These are phyloP conservation scores for Trypanosoma avium DNA, from an alignment of 208 protist species.

Conservation along the genomic window DNA sequence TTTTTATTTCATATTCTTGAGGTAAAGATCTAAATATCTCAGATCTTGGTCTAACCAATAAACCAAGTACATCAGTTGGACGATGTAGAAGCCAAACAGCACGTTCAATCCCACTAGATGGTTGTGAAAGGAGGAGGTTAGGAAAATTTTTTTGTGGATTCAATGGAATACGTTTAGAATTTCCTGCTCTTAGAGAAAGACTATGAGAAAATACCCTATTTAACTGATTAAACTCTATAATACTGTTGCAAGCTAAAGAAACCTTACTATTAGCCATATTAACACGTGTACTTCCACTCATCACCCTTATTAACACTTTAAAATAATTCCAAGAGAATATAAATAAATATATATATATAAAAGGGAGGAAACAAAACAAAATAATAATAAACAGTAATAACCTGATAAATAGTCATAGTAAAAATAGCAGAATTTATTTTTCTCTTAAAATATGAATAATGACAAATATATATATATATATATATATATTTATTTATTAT, in stretches of 20 bases:
- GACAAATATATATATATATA: background rate
- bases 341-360: too few species aligned
- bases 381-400: background rate
- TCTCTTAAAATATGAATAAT: background rate
- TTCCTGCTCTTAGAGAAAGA: background rate
- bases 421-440: background rate
- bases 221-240: too few species aligned
- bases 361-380: background rate
- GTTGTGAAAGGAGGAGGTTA: constrained; percentile 23
- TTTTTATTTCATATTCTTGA: background rate
- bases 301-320: too few species aligned
- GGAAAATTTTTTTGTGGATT: background rate
- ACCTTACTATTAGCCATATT: too few species aligned
- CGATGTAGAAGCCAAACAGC: constrained; percentile 69
- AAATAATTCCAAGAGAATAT: too few species aligned
- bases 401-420: too few species aligned
- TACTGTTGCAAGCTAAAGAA: too few species aligned
- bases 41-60: constrained; percentile 10
- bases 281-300: too few species aligned
- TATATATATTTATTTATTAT: background rate
- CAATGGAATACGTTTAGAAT: too few species aligned
- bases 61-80: constrained; percentile 34
- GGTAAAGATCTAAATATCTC: background rate
- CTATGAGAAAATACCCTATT: too few species aligned
- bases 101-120: constrained; percentile 1